Conservation (phyloP, 495 filamentous ascomycete species). For the Usnea hakonensis region DNA sequence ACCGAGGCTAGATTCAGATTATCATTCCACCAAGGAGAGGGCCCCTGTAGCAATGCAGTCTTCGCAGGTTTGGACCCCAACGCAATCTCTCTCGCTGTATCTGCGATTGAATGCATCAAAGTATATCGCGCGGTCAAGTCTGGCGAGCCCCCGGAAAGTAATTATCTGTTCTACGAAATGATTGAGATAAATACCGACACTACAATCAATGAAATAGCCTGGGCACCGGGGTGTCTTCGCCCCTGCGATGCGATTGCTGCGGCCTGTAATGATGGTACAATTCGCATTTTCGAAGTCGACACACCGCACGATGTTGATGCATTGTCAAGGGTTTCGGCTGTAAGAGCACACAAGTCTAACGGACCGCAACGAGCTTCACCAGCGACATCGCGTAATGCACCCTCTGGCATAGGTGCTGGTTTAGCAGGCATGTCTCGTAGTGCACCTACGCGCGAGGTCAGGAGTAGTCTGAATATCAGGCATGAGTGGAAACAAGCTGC, state of each 20-base stretch:
- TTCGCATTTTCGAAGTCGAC: conserved; percentile 76
- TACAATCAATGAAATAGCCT: conserved; percentile 81
- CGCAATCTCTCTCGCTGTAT: conserved; percentile 69
- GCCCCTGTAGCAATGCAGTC: conserved; percentile 67
- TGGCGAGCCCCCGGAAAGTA: conserved; percentile 38
- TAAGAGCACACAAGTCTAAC: not conserved
- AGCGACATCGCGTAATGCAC: conserved; percentile 21
- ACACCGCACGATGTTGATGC: conserved; percentile 36
- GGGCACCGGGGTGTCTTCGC: conserved; percentile 80
- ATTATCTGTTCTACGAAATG: conserved; percentile 64
- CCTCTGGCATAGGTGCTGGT: conserved; percentile 45
- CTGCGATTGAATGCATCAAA: conserved; percentile 70
- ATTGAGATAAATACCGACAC: conserved; percentile 58
- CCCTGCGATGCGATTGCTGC: conserved; percentile 88
- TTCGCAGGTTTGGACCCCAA: conserved; percentile 68
- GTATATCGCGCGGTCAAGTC: conserved; percentile 59
- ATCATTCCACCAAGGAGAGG: conserved; percentile 74
- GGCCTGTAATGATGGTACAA: conserved; percentile 80
- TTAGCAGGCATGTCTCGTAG: conserved; percentile 37
- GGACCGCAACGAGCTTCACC: not conserved
- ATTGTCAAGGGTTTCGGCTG: not conserved
- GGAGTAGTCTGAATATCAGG: conserved; percentile 34
- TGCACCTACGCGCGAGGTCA: conserved; percentile 31
- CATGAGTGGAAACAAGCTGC: conserved; percentile 42
- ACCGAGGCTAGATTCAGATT: conserved; percentile 83